Evolutionary conservation across 2,329 filamentous ascomycete genomes (phyloP), one percentile per base, ranked within the genome.

Genomic region (Lachnellula willkommii): DNA sequence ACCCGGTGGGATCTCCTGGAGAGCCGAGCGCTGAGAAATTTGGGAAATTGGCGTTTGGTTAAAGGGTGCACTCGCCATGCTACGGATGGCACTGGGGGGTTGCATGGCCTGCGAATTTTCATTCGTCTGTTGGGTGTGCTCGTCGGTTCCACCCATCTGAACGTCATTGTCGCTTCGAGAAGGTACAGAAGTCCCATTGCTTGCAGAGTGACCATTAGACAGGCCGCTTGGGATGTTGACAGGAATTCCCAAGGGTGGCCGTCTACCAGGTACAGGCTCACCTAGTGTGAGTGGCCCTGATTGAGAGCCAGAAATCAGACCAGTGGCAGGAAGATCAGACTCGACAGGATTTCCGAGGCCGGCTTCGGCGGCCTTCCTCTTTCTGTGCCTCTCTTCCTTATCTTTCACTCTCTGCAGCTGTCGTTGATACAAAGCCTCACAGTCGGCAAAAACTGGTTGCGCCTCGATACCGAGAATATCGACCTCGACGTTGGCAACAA

Each of bases 401-500:
- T 81, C 76, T 56, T 76, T 79, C 47, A 79, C 81, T 53, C 89
- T 81, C 67, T 85, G 81, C 47, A 86, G 69, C 69, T 94, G 88
- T 48, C 89, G 80, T 50, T 82, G 75, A 70, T 94, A 92, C 3
- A 96, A 80, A 47, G 82, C 86, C 62, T 96, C 90, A 75, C 91
- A 96, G 66, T 94, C 87, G 42, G 87, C 77, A 36, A 88, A 75
- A 11, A 76, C 77, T 14, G 88, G 83, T 60, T 88, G 79, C 43
- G 78, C 77, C 66, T 90, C 87, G 55, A 96, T 85, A 47, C 82
- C 83, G 45, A 84, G 84, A 60, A 97, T 87, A 72, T 97, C 93
- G 36, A 97, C 93, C 69, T 96, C 91, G 2, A 96, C 93, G 67
- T 97, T 97, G 22, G 90, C 85, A 37, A 92, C 77, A 65, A 99